Conservation (phyloP, 148 eudicot genomes). For the Gaultheria prostrata region DNA sequence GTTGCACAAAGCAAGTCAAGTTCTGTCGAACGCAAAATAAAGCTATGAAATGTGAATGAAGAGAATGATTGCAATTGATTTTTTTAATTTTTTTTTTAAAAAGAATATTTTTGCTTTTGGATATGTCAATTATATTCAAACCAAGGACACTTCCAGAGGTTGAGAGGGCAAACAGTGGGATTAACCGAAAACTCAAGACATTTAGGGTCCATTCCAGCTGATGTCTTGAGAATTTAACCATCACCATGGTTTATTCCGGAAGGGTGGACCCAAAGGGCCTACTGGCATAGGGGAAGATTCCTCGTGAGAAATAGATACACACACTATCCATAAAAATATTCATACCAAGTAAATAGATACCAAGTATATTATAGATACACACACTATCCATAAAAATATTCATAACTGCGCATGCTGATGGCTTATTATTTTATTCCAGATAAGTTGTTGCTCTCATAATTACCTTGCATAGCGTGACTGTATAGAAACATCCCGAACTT, state of each 20-base stretch:
- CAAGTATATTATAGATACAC: too few species aligned
- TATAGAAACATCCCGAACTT: conserved; percentile 86
- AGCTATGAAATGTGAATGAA: neutral
- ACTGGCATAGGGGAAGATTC: neutral
- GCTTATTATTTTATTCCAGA: neutral
- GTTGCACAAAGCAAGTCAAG: neutral
- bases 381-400: too few species aligned
- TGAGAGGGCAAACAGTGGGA: neutral
- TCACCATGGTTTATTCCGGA: neutral
- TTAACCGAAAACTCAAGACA: neutral
- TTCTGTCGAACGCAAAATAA: neutral
- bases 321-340: neutral
- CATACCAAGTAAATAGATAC: neutral
- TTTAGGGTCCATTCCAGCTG: neutral
- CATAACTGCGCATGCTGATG: neutral
- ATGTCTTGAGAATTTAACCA: neutral
- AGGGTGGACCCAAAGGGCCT: neutral
- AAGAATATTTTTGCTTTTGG: neutral
- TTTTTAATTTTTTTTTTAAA: too few species aligned
- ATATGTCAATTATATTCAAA: neutral
- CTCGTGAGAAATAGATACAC: neutral
- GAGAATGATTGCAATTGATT: neutral
- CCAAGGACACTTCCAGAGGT: neutral
- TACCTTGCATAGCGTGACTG: conserved; percentile 95
- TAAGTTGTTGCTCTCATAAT: neutral